phyloP scores from a whole-genome alignment of 208 protist species.

The Leishmania amazonensis region DNA sequence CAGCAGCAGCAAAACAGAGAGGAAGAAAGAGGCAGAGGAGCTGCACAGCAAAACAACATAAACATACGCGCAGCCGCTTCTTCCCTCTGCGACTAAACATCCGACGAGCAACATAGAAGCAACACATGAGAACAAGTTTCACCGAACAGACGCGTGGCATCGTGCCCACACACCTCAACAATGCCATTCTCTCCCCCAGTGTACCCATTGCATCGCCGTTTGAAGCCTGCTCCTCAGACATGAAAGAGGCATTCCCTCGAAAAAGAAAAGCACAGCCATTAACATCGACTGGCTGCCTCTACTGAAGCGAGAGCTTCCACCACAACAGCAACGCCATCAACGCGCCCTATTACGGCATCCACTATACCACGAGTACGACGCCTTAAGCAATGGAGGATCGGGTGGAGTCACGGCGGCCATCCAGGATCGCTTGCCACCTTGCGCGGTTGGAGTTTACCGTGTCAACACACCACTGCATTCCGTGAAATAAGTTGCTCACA shows the following conservation, averaged over 20 bases:
- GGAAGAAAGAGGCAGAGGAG: not conserved
- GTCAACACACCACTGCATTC: conserved; percentile 86
- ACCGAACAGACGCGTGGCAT: not conserved
- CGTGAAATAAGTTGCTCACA: conserved; percentile 50
- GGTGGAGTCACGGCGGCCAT: conserved; percentile 15
- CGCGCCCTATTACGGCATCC: not conserved
- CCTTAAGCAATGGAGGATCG: not conserved
- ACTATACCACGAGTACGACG: not conserved
- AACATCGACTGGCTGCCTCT: not conserved
- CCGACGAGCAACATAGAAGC: not conserved
- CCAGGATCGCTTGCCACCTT: conserved; percentile 71
- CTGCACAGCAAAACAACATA: not conserved
- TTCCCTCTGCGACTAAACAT: not conserved
- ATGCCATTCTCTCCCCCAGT: not conserved
- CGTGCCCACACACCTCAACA: not conserved
- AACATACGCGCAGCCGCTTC: not conserved
- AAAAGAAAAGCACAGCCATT: not conserved
- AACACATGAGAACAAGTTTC: not conserved
- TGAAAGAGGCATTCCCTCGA: not conserved
- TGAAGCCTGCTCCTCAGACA: not conserved
- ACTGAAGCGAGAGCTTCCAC: too few species aligned
- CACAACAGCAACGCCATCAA: not conserved
- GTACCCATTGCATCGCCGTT: not conserved
- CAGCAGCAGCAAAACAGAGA: not conserved
- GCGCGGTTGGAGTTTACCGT: conserved; percentile 60